These are phyloP conservation scores for Ophiostoma sp. DNA, from an alignment of 2,329 filamentous ascomycete species.

Conservation along the genomic window DNA sequence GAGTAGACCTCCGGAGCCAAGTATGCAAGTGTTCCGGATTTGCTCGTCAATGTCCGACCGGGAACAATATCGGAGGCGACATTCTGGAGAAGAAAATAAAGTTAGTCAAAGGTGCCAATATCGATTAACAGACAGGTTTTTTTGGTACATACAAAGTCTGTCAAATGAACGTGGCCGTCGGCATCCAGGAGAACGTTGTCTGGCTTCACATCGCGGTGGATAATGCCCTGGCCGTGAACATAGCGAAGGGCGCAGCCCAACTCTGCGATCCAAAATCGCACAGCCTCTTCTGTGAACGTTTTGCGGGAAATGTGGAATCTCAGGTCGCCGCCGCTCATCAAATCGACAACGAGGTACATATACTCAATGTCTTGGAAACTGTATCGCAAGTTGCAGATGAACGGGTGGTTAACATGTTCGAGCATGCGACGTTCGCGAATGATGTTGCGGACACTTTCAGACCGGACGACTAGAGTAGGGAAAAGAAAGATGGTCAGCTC, in stretches of 20 bases:
- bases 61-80: constrained; percentile 91
- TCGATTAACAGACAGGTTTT: too few species aligned
- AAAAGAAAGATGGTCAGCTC: constrained; percentile 9
- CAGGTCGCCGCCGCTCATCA: constrained; percentile 96
- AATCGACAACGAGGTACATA: constrained; percentile 96
- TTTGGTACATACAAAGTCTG: constrained; percentile 76
- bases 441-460: constrained; percentile 97
- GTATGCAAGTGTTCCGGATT: constrained; percentile 94
- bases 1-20: constrained; percentile 93
- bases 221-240: constrained; percentile 81
- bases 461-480: constrained; percentile 74
- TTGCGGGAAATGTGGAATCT: constrained; percentile 98
- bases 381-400: constrained; percentile 97
- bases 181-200: constrained; percentile 87
- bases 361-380: constrained; percentile 99
- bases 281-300: constrained; percentile 95
- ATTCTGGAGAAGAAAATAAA: constrained; percentile 65
- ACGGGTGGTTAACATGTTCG: constrained; percentile 95
- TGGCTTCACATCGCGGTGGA: constrained; percentile 88
- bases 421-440: constrained; percentile 97
- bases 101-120: not conserved
- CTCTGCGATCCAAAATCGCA: constrained; percentile 96
- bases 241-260: constrained; percentile 88
- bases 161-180: constrained; percentile 92
- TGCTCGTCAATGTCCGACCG: constrained; percentile 83